Base-by-base conservation (phyloP, 495 filamentous ascomycete genomes). In the Staphylotrichum longicolle region DNA sequence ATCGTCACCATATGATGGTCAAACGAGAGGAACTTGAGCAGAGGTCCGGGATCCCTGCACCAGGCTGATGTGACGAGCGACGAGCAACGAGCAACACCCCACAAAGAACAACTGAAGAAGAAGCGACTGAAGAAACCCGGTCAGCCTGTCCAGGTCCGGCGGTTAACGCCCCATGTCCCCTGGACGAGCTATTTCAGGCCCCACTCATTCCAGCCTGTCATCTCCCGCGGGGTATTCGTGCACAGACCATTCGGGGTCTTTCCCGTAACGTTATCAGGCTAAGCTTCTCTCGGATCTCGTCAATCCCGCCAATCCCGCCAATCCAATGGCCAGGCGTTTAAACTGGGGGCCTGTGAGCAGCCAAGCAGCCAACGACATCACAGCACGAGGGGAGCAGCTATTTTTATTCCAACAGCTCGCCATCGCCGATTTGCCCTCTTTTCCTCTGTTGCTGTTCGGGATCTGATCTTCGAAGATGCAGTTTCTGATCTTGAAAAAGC, bases 291-390 rank as follows among this genome's bases (percentile, higher is more conserved):
- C 34, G 35, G 12, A 5, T 33, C 59, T 56, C 59, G 51, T 15
- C 59, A 56, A 49, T 7, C 10, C 52, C 12, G 51, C 34, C 59
- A 56, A 49, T 7, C 10, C 52, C 12, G 51, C 59, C 59, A 62
- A 62, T 62, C 59, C n/a, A 10, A 0, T 1, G 2, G 8, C 27
- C 44, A 32, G 57, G 60, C 60, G 60, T 57, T 45, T 62, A 62
- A 62, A 54, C 7, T 32, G 20, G 8, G 2, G 37, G 6, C 10
- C 37, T 10, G 10, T 39, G 37, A 27, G 20, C 34, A 4, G 35
- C n/a, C 34, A 39, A 4, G 34, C 20, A 53, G 27, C 52, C 35
- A 54, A 52, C 54, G 15, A 14, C 42, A 51, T 52, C 39, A 45
- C 27, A 52, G 4, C 46, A 52, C 7, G 37, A 41, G 39, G 37